A percentile compares a stretch with the other conserved stretches of the same genome.
Conservation (phyloP, 305 asterid genomes). For the Rubia tinctorum region DNA sequence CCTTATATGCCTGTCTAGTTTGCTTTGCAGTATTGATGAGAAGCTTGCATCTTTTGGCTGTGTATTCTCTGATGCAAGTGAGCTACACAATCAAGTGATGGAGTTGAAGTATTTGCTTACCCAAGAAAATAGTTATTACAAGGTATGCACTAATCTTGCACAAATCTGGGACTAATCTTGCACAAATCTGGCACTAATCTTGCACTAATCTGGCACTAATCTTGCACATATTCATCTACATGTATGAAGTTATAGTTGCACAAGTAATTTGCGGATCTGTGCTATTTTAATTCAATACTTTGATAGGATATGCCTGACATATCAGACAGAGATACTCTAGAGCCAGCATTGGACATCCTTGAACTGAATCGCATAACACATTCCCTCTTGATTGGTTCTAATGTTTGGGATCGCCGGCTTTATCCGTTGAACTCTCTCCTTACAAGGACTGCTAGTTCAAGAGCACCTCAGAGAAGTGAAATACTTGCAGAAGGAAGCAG, state of each 20-base stretch:
- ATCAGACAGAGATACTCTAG: conserved; percentile 29
- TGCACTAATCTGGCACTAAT: conserved; percentile 33
- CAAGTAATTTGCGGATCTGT: background rate
- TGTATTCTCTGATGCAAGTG: conserved; percentile 49
- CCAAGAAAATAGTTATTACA: conserved; percentile 47
- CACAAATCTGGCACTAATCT: background rate
- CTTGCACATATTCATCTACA: background rate
- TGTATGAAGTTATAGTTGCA: background rate
- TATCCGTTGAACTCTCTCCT: conserved; percentile 56
- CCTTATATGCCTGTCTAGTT: conserved; percentile 56
- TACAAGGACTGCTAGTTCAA: conserved; percentile 38
- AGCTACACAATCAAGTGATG: conserved; percentile 45
- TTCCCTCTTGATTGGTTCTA: conserved; percentile 60
- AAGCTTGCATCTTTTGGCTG: conserved; percentile 41
- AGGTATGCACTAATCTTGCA: conserved; percentile 40
- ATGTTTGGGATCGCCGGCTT: conserved; percentile 68
- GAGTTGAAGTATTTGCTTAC: conserved; percentile 55
- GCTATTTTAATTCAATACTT: conserved; percentile 19
- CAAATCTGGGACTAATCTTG: conserved; percentile 35
- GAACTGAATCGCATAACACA: conserved; percentile 76
- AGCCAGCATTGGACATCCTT: conserved; percentile 53
- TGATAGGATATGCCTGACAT: conserved; percentile 51
- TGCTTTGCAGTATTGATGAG: conserved; percentile 45
- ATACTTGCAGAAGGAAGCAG: conserved; percentile 22
- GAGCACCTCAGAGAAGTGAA: conserved; percentile 32